Percentiles rank a stretch among this genome's conserved stretches.
Conservation (phyloP, 164 flowering plant species). For the Taxillus chinensis region DNA sequence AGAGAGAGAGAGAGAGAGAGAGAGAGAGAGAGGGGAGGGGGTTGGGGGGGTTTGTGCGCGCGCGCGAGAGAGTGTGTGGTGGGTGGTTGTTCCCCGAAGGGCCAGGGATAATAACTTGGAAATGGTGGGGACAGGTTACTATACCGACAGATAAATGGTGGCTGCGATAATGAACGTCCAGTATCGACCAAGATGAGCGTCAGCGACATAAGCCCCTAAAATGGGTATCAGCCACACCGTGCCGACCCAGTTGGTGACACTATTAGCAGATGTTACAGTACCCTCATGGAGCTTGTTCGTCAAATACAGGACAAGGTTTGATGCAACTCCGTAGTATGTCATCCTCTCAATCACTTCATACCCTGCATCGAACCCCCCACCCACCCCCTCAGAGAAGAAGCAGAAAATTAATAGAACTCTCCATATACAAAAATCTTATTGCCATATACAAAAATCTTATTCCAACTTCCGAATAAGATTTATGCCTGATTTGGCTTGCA, state of each 20-base stretch:
- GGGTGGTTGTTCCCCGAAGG: too few species aligned
- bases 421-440: too few species aligned
- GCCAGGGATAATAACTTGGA: background rate
- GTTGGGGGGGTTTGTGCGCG: too few species aligned
- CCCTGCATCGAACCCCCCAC: conserved; percentile 16
- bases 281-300: conserved; percentile 50
- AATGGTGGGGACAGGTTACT: background rate
- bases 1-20: too few species aligned
- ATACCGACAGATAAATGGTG: conserved; percentile 41
- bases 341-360: conserved; percentile 68
- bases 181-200: conserved; percentile 55
- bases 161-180: conserved; percentile 57
- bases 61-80: too few species aligned
- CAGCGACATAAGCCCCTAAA: conserved; percentile 66
- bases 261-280: conserved; percentile 47
- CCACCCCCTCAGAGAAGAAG: too few species aligned
- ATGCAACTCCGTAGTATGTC: conserved; percentile 67
- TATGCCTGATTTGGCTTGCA: too few species aligned
- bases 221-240: conserved; percentile 62
- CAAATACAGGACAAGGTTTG: conserved; percentile 48
- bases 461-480: too few species aligned
- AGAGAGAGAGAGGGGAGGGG: too few species aligned
- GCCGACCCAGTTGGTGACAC: conserved; percentile 62
- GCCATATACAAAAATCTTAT: background rate
- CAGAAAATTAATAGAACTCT: too few species aligned